A percentile compares a stretch with the other conserved stretches of the same genome.
Conservation (phyloP, 108 stramenopile species). For the Stephanodiscus minutulus region DNA sequence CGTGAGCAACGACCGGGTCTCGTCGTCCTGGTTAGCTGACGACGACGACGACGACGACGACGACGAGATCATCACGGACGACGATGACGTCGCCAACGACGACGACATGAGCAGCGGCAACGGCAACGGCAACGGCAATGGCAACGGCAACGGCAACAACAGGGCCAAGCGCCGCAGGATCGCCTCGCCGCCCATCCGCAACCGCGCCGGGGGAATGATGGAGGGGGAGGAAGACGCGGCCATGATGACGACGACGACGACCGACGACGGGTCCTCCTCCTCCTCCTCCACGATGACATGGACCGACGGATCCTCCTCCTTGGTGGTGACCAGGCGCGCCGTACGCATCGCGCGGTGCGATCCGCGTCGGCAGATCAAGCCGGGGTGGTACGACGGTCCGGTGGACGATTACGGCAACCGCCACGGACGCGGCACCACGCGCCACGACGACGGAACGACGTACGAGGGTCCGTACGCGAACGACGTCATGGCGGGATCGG, state of each 20-base stretch:
- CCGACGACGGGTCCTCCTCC: background rate
- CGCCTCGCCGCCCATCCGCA: too few species aligned
- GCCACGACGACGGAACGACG: conserved; percentile 47
- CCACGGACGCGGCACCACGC: conserved; percentile 30
- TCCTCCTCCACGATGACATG: conserved; percentile 3
- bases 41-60: background rate
- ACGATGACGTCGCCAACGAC: conserved; percentile 1
- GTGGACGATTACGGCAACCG: conserved; percentile 21
- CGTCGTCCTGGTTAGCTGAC: background rate
- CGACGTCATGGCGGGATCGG: conserved; percentile 33
- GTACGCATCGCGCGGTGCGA: background rate
- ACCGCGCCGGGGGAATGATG: too few species aligned
- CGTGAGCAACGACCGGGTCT: background rate
- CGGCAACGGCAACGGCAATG: conserved; percentile 5
- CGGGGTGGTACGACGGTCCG: conserved; percentile 39
- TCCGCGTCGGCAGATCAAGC: conserved; percentile 14
- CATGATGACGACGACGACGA: background rate
- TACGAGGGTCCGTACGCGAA: conserved; percentile 34
- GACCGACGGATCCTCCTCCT: too few species aligned
- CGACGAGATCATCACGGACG: background rate
- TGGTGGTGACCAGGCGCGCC: conserved; percentile 10
- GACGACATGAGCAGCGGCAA: background rate
- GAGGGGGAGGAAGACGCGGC: background rate
- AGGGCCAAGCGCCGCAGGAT: background rate
- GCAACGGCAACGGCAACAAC: conserved; percentile 2